Conservation (phyloP, 2,329 filamentous ascomycete species). For the Alternaria novae-zelandiae region DNA sequence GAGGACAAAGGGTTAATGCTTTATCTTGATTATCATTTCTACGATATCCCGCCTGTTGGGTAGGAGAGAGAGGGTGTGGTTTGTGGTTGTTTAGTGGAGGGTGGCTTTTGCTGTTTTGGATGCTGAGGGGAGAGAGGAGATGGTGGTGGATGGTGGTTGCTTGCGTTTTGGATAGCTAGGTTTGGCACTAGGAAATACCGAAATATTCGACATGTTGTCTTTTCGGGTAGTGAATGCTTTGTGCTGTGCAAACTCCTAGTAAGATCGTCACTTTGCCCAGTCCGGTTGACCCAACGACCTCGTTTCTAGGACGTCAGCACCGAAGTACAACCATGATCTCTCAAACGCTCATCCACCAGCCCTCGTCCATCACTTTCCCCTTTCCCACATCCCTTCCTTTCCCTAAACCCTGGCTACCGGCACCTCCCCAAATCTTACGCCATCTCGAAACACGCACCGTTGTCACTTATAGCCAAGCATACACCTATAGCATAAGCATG, state of each 20-base stretch:
- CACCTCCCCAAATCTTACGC: neutral
- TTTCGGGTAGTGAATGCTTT: neutral
- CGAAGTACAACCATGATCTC: neutral
- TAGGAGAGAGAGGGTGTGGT: neutral
- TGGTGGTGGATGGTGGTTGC: neutral
- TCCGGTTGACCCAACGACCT: neutral
- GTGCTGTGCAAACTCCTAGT: neutral
- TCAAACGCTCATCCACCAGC: neutral
- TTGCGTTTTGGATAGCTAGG: slow-evolving; percentile 4
- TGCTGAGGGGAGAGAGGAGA: neutral
- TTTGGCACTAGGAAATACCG: neutral
- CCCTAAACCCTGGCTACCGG: neutral
- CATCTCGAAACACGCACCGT: neutral
- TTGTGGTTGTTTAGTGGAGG: neutral
- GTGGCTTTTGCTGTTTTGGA: neutral
- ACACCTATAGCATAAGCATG: neutral
- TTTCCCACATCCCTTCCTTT: neutral
- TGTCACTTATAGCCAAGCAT: neutral
- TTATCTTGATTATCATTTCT: slow-evolving; percentile 23
- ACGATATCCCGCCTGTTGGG: slow-evolving; percentile 17
- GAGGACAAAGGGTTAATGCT: slow-evolving; percentile 10
- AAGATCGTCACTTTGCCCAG: neutral
- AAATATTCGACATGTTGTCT: neutral
- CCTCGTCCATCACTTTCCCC: neutral
- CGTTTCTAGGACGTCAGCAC: neutral